Base-by-base conservation (phyloP, 78 protist species). In the Cavenderia fasciculata region DNA sequence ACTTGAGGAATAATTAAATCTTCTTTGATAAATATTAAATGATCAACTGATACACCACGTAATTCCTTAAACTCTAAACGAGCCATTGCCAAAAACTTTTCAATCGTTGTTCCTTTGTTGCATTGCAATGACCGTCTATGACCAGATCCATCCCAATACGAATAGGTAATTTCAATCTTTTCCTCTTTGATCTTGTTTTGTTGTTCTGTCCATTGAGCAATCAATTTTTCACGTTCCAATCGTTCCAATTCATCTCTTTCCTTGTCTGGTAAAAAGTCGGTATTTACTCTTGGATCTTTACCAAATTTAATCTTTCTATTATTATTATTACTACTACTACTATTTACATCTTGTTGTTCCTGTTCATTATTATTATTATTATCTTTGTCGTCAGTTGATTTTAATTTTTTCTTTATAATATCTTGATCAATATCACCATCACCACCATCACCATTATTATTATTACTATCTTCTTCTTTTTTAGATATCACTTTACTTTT, bases 91-190 rank as follows among this genome's bases (percentile, higher is more conserved):
- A 96, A 77, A 63, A 96, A 96, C 44, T 82, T 47, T 10, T 51
- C 92, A 6, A 96, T 92, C 0, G 97, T 61, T 6, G 92, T 34
- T 31, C 98, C 98, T 61, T 96, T 96, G 5, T 27, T 25, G 12
- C 92, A 74, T 34, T 34, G 68, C 19, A 87, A 33, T 1, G 33
- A 1, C 23, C 93, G 12, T 6, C 98, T 78, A 59, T 97, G 98
- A 34, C 98, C 98, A 19, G 94, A 43, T 1, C 98, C 98, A 59
- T 97, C 98, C 98, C 98, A 97, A 75, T 72, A 96, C 23, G 87
- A 56, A 73, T 92, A 97, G 4, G 92, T 77, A 10, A 97, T 79
- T 14, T 95, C 90, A 10, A 96, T 73, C 23, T 25, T 40, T 34
- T 97, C 98, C 23, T 68, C 82, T 77, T 94, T 94, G 14, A 96